Conservation (phyloP, 495 filamentous ascomycete species). For the Penicillium macrosclerotiorum region DNA sequence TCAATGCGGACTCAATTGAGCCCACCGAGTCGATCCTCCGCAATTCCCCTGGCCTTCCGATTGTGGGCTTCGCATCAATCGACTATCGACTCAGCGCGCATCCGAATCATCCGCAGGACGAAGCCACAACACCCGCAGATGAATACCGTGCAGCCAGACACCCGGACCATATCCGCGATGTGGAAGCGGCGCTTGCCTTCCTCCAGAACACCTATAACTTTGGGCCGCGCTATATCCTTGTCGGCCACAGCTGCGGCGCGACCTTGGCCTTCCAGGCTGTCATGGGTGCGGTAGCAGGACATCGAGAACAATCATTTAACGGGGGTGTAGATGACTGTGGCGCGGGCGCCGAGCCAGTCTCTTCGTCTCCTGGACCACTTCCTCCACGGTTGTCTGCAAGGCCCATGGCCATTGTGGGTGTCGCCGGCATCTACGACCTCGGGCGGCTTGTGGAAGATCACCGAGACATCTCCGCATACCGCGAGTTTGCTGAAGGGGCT, state of each 20-base stretch:
- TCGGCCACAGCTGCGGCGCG: slow-evolving; percentile 76
- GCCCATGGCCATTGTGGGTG: slow-evolving; percentile 54
- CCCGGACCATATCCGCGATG: slow-evolving; percentile 73
- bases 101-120: slow-evolving; percentile 56
- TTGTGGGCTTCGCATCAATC: slow-evolving; percentile 68
- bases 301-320: slow-evolving; percentile 21
- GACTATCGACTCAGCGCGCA: slow-evolving; percentile 80
- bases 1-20: slow-evolving; percentile 51
- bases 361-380: slow-evolving; percentile 16
- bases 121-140: slow-evolving; percentile 28
- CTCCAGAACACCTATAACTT: slow-evolving; percentile 57
- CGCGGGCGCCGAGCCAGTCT: slow-evolving; percentile 8
- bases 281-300: slow-evolving; percentile 38
- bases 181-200: slow-evolving; percentile 58
- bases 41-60: slow-evolving; percentile 24
- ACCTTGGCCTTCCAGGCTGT: slow-evolving; percentile 69
- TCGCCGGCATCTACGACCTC: slow-evolving; percentile 69
- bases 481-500: slow-evolving; percentile 57
- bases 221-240: slow-evolving; percentile 56
- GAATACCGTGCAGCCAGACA: slow-evolving; percentile 54
- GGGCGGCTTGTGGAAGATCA: slow-evolving; percentile 49
- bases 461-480: slow-evolving; percentile 48
- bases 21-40: slow-evolving; percentile 47
- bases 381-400: slow-evolving; percentile 22
- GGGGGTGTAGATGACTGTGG: slow-evolving; percentile 4